phyloP scores from a whole-genome alignment of 257 asterid genomes.

The Solanum corneliomulleri region DNA sequence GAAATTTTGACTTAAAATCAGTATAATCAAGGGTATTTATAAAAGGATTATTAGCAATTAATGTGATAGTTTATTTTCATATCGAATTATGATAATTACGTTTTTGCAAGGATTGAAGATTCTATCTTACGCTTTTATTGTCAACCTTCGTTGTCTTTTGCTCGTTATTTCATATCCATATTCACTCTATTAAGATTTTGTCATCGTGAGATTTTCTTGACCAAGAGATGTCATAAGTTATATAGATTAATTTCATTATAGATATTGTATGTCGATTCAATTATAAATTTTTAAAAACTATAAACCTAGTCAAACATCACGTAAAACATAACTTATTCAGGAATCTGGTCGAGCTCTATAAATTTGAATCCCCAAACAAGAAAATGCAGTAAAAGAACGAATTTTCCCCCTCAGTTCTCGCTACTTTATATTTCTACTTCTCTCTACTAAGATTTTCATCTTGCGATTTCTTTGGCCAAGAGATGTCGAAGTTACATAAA shows the following conservation, averaged over 20 bases:
- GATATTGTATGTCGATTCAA: too few species aligned
- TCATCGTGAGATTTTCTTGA: background rate
- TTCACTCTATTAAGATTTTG: background rate
- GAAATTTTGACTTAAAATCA: background rate
- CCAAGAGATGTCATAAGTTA: background rate
- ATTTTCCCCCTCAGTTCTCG: background rate
- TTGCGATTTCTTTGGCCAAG: background rate
- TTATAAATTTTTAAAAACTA: too few species aligned
- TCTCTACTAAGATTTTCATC: background rate
- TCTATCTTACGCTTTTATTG: background rate
- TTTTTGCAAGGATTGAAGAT: background rate
- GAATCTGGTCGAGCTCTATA: background rate
- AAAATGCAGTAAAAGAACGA: background rate
- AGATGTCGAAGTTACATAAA: background rate
- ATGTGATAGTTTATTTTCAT: background rate
- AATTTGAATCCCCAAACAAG: background rate
- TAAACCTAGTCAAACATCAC: background rate
- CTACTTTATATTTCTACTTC: background rate
- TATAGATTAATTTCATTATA: background rate
- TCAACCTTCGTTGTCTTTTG: background rate
- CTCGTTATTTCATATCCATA: background rate
- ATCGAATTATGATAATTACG: background rate
- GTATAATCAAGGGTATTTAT: background rate
- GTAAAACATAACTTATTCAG: background rate
- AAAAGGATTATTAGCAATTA: background rate